phyloP scores from a whole-genome alignment of 768 basidiomycete species.

The Pisolithus tinctorius region DNA sequence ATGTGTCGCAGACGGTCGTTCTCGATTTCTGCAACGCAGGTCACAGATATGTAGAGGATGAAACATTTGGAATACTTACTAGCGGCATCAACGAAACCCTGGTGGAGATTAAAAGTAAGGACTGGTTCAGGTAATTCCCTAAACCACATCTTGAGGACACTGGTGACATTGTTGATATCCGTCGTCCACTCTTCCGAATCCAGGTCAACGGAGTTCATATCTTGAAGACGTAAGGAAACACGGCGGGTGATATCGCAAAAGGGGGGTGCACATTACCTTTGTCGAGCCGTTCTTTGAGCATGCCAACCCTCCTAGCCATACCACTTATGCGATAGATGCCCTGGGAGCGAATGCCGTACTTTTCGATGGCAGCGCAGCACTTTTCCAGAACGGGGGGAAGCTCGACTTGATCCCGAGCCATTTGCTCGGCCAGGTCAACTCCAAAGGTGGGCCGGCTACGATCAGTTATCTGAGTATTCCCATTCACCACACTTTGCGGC shows the following conservation, averaged over 20 bases:
- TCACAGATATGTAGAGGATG: background rate
- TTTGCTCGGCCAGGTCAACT: conserved; percentile 87
- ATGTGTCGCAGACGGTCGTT: conserved; percentile 95
- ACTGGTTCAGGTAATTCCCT: conserved; percentile 93
- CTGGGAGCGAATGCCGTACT: conserved; percentile 72
- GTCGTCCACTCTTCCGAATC: conserved; percentile 84
- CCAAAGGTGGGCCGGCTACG: conserved; percentile 85
- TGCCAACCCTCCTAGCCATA: conserved; percentile 78
- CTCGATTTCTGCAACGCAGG: conserved; percentile 58
- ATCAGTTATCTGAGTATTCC: conserved; percentile 36
- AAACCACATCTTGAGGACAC: conserved; percentile 92
- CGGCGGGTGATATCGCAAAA: background rate
- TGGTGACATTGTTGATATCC: conserved; percentile 96
- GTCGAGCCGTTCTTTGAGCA: conserved; percentile 78
- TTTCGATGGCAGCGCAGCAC: conserved; percentile 89
- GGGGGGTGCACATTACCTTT: conserved; percentile 47
- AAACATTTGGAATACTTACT: conserved; percentile 46
- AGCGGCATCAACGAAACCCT: conserved; percentile 92
- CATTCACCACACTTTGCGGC: conserved; percentile 19
- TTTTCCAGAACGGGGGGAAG: conserved; percentile 83
- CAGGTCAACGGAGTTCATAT: conserved; percentile 82
- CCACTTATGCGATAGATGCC: conserved; percentile 95
- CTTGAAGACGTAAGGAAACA: conserved; percentile 34
- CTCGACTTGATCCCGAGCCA: conserved; percentile 85
- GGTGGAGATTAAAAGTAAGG: conserved; percentile 75